Percentiles rank a stretch among this genome's conserved stretches.
These are phyloP conservation scores for Cyclostephanos tholiformis DNA, from an alignment of 108 stramenopile genomes.

Conservation along the genomic window DNA sequence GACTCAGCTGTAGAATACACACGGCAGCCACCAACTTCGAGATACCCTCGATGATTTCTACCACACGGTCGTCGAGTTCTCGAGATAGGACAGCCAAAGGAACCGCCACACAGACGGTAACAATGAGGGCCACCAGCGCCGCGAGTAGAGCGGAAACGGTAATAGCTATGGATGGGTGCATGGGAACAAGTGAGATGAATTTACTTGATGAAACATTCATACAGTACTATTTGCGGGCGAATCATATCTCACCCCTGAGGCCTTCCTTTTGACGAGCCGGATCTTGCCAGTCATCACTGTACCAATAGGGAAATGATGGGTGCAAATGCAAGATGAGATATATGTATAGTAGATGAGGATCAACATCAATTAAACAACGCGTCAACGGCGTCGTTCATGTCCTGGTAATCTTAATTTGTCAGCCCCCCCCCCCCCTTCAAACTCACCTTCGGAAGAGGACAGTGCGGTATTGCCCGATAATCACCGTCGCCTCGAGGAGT, in stretches of 20 bases:
- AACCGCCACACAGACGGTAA: constrained; percentile 58
- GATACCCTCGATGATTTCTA: constrained; percentile 74
- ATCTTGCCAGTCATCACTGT: constrained; percentile 46
- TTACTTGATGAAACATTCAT: background rate
- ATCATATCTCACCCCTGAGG: background rate
- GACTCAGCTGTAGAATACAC: constrained; percentile 71
- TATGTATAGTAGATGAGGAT: background rate
- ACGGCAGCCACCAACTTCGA: constrained; percentile 78
- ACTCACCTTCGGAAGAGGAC: constrained; percentile 52
- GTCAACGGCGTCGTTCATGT: background rate
- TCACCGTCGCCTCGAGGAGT: constrained; percentile 72
- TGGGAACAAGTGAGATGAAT: background rate
- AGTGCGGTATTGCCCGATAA: constrained; percentile 79
- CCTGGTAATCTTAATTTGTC: background rate
- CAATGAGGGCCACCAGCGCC: constrained; percentile 56
- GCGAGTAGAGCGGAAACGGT: constrained; percentile 66
- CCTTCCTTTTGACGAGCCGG: constrained; percentile 54
- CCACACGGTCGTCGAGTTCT: constrained; percentile 54
- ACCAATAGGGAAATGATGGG: background rate
- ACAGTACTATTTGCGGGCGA: too few species aligned
- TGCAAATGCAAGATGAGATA: constrained; percentile 1
- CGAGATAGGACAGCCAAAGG: constrained; percentile 64
- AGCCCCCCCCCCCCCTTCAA: background rate
- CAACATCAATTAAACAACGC: background rate
- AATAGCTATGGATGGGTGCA: constrained; percentile 47